phyloP scores from a whole-genome alignment of 352 stramenopile species.

The Phytophthora rubi region DNA sequence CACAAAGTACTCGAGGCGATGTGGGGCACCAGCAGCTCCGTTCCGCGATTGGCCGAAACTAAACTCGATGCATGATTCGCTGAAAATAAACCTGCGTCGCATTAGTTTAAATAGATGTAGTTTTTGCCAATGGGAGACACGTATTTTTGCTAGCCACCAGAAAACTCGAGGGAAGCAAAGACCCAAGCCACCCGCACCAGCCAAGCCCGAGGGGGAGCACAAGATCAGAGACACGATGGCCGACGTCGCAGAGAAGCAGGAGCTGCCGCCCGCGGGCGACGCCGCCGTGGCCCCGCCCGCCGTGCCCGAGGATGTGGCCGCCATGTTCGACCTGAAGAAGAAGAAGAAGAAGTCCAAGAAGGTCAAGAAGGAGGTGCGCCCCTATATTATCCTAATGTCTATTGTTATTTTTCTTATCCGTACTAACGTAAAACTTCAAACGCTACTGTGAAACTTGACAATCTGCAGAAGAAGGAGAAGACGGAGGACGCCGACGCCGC shows the following conservation, averaged over 20 bases:
- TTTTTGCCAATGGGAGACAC: background rate
- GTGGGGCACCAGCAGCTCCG: conserved; percentile 10
- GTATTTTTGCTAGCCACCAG: conserved; percentile 40
- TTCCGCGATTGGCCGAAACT: conserved; percentile 28
- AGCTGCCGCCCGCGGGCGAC: conserved; percentile 38
- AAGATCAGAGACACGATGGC: conserved; percentile 46
- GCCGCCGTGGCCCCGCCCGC: conserved; percentile 55
- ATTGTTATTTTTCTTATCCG: conserved; percentile 27
- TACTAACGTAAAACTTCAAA: background rate
- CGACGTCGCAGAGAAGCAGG: conserved; percentile 62
- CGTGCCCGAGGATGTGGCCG: conserved; percentile 85
- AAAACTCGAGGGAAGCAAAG: conserved; percentile 45
- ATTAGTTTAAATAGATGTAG: conserved; percentile 12
- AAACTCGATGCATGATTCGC: background rate
- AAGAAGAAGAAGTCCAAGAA: conserved; percentile 96
- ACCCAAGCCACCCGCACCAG: conserved; percentile 26
- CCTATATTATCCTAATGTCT: background rate
- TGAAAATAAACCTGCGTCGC: background rate
- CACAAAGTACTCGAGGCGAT: conserved; percentile 20
- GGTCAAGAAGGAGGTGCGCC: conserved; percentile 79
- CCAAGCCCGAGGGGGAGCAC: conserved; percentile 31
- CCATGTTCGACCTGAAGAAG: conserved; percentile 91
- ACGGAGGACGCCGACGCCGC: conserved; percentile 31
- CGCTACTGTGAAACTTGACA: background rate
- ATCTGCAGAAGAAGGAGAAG: conserved; percentile 69